A percentile compares a stretch with the other conserved stretches of the same genome.
Evolutionary conservation across 108 stramenopile species (phyloP).

Genomic region (Skeletonema marinoi): DNA sequence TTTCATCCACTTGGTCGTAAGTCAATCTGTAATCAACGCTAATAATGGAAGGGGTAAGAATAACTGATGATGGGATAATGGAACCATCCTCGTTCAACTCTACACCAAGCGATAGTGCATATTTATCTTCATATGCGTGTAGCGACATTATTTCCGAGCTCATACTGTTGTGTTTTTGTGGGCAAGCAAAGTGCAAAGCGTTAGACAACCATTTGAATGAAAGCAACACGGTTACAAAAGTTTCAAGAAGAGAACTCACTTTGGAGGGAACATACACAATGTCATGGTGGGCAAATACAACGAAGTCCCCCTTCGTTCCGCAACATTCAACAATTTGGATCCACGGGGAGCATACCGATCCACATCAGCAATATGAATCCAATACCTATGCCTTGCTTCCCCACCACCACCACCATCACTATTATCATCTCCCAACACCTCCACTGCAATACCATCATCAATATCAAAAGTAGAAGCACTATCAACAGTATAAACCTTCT

Average conservation of each 20-base stretch:
- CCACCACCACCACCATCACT: conserved; percentile 11
- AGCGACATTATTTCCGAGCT: conserved; percentile 65
- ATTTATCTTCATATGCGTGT: conserved; percentile 44
- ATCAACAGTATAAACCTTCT: conserved; percentile 83
- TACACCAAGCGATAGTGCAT: conserved; percentile 70
- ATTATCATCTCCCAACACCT: conserved; percentile 35
- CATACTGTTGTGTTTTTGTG: conserved; percentile 16
- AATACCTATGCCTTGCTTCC: conserved; percentile 32
- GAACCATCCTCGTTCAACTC: conserved; percentile 74
- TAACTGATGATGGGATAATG: conserved; percentile 53
- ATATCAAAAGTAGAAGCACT: conserved; percentile 66
- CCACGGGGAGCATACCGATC: conserved; percentile 71
- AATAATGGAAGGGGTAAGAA: conserved; percentile 65
- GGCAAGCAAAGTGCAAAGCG: background rate
- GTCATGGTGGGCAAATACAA: conserved; percentile 69
- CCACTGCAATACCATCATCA: conserved; percentile 78
- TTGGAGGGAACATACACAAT: conserved; percentile 72
- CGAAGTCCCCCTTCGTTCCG: conserved; percentile 63
- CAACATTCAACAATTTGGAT: conserved; percentile 55
- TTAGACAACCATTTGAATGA: background rate
- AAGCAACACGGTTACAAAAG: background rate
- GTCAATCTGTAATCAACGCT: conserved; percentile 74
- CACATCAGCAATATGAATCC: conserved; percentile 90
- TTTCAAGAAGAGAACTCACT: conserved; percentile 26
- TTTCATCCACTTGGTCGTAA: conserved; percentile 85